Base-by-base conservation (phyloP, 441 rosid genomes). In the Bruguiera hainesii region DNA sequence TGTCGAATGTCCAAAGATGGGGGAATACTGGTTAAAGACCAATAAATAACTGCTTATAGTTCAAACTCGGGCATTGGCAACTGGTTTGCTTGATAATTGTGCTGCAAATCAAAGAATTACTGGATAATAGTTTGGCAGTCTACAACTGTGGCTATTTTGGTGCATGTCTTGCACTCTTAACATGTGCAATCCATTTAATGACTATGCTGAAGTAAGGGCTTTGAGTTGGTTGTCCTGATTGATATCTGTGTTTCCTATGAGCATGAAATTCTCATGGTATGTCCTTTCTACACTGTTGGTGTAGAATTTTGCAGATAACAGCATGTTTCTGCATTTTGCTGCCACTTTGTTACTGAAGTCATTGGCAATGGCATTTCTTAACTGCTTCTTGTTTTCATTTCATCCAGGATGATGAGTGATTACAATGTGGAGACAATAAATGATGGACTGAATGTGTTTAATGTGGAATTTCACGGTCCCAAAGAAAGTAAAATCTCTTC, bases 401-500 rank as follows among this genome's bases (percentile, higher is more conserved):
- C 60, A 7, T 78, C 57, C 84, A 88, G 95, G 85, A 88, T 86
- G 95, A 88, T 88, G 95, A 86, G 88, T 65, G 89, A 86, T 71
- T 86, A 88, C 82, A 73, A 63, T 57, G 95, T 88, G 79, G 91
- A 88, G 80, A 84, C 83, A 18, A 83, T 88, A 77, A 86, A 88
- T 60, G 91, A 88, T 59, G 87, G 89, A 53, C 86, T 88, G 67
- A 82, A 75, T 76, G 95, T 86, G 74, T 88, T 88, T 76, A 86
- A 86, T 28, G 90, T 86, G 71, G 88, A 83, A 57, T 86, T 89
- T 72, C 83, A 85, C 75, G 95, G 91, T 48, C 95, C 95, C 9
- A 89, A 89, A 86, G 95, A 83, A 75, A 89, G 91, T 88, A 84
- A 19, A 18, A 60, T 55, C 59, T 73, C 74, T 66, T 62, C 68